Percentiles rank a stretch among this genome's conserved stretches.
These are phyloP conservation scores for Passiflora organensis DNA, from an alignment of 345 rosid species.

Conservation along the genomic window DNA sequence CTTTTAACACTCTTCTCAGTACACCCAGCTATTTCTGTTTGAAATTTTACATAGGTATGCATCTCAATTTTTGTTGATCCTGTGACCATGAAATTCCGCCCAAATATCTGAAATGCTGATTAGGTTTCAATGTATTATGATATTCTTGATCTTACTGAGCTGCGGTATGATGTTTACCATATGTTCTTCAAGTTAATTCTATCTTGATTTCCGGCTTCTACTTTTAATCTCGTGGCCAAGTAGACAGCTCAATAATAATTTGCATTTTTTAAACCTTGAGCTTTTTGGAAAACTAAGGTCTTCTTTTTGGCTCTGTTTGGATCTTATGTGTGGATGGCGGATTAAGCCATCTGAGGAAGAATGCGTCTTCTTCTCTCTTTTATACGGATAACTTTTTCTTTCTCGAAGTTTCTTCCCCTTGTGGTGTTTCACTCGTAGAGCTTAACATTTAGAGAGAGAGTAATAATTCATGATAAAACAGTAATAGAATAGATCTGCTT, in stretches of 20 bases:
- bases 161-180: neutral
- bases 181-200: neutral
- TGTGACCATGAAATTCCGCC: too few relatives aligned
- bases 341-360: too few relatives aligned
- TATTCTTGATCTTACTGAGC: neutral
- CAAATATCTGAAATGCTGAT: constrained; percentile 5
- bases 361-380: too few relatives aligned
- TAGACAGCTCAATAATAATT: neutral
- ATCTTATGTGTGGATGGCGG: neutral
- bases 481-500: too few relatives aligned
- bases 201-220: neutral
- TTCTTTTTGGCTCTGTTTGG: neutral
- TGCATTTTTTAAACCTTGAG: neutral
- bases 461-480: too few relatives aligned
- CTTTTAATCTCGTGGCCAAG: neutral
- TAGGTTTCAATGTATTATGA: neutral
- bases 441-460: too few relatives aligned
- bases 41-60: neutral
- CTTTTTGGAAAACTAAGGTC: neutral
- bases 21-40: constrained; percentile 6
- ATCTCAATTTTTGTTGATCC: too few relatives aligned
- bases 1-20: neutral
- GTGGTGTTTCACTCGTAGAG: too few relatives aligned
- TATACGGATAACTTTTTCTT: too few relatives aligned
- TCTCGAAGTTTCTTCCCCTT: too few relatives aligned